These are phyloP conservation scores for Acmispon strigosus DNA, from an alignment of 306 rosid species.

Conservation along the genomic window DNA sequence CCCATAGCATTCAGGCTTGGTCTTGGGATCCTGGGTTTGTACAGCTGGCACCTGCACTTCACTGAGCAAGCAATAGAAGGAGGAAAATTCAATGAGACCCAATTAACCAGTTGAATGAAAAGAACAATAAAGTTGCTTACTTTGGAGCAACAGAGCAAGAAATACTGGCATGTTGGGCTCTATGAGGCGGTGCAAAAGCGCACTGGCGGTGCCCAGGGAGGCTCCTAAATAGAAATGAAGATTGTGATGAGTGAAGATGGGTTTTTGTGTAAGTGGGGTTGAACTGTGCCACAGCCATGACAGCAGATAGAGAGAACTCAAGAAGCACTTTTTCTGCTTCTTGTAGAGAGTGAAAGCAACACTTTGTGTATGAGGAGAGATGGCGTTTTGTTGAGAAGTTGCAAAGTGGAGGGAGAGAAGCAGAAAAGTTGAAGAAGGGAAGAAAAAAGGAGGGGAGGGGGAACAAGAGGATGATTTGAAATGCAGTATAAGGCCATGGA, in stretches of 20 bases:
- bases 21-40: slow-evolving; percentile 36
- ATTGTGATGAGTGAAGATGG: slow-evolving; percentile 41
- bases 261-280: slow-evolving; percentile 40
- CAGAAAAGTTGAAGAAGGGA: neutral
- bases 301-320: slow-evolving; percentile 12
- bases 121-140: slow-evolving; percentile 31
- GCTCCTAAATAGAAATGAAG: slow-evolving; percentile 42
- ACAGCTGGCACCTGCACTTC: slow-evolving; percentile 62
- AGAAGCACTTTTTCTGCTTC: neutral
- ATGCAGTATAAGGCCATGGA: slow-evolving; percentile 46
- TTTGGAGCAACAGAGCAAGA: slow-evolving; percentile 76
- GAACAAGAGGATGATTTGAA: slow-evolving; percentile 26
- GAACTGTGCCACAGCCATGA: slow-evolving; percentile 72
- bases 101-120: neutral
- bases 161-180: slow-evolving; percentile 33
- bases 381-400: neutral
- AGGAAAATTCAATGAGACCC: slow-evolving; percentile 7
- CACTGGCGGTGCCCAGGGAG: slow-evolving; percentile 25
- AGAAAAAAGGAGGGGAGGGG: neutral
- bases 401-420: slow-evolving; percentile 29
- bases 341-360: neutral
- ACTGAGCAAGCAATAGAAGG: slow-evolving; percentile 32
- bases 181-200: slow-evolving; percentile 32
- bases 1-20: slow-evolving; percentile 75
- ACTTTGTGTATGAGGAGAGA: neutral